These are phyloP conservation scores for Thermochaetoides dissita DNA, from an alignment of 2,329 filamentous ascomycete genomes.

Conservation along the genomic window DNA sequence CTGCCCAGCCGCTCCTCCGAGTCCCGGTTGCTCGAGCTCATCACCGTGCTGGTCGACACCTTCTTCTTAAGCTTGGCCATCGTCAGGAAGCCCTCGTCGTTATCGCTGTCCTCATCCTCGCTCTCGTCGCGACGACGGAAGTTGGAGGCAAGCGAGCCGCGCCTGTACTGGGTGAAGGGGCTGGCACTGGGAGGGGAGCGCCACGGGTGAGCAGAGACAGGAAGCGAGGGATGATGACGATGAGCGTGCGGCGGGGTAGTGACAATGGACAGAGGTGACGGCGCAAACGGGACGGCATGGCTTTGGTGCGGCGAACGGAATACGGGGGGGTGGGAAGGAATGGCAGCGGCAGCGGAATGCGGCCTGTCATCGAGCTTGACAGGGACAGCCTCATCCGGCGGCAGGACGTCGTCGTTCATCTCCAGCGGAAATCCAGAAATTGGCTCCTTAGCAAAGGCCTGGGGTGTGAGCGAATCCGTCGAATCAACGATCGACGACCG, in stretches of 20 bases:
- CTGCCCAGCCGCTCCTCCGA: constrained; percentile 1
- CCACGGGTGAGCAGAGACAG: too few species aligned
- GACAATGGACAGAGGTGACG: too few species aligned
- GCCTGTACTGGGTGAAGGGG: background rate
- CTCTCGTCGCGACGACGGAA: constrained; percentile 8
- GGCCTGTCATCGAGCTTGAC: constrained; percentile 6
- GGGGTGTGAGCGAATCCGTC: constrained; percentile 40
- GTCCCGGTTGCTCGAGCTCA: background rate
- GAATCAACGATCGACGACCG: constrained; percentile 34
- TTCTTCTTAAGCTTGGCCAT: constrained; percentile 40
- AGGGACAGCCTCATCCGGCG: constrained; percentile 11
- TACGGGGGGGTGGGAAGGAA: too few species aligned
- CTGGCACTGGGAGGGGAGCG: background rate
- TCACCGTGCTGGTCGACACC: background rate
- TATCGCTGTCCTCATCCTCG: constrained; percentile 36
- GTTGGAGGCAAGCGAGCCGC: background rate
- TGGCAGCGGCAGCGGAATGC: background rate
- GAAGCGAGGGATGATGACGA: too few species aligned
- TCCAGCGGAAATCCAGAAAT: constrained; percentile 30
- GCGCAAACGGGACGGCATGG: too few species aligned
- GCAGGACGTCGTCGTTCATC: constrained; percentile 22
- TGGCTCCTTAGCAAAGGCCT: constrained; percentile 34
- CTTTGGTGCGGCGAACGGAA: too few species aligned
- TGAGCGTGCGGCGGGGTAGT: too few species aligned
- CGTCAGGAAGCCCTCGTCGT: constrained; percentile 35